Evolutionary conservation across 2,329 filamentous ascomycete species (phyloP), one percentile per base, ranked within the genome.

Genomic region (Chaetomiaceae sp.): DNA sequence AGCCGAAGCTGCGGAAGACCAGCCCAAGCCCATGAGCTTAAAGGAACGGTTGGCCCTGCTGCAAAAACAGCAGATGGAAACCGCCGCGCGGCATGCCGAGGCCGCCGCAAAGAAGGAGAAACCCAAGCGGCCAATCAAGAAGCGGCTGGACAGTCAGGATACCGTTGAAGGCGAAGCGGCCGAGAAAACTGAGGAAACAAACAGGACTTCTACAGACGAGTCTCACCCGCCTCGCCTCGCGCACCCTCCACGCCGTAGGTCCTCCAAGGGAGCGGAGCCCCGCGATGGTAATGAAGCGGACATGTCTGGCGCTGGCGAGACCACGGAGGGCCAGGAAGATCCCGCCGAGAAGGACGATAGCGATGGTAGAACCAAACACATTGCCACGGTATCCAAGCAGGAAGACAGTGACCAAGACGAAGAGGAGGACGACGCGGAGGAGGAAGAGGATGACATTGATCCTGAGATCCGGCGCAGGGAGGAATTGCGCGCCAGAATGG

Each of bases 1-100:
- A 4, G 76, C 73, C 20, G 78, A 76, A 37, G 82, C 77, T 14
- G 81, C 75, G 5, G 89, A 94, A 51, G 89, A 95, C 38, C 84
- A 89, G 63, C 91, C 92, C 1, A 96, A 97, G 71, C 90, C 91
- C 21, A 88, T 90, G 51, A 96, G 89, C 61, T 70, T 99, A 57
- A 99, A 97, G 71, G 94, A 99, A 69, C 82, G 94, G 57, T 96
- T 99, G 72, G 94, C 94, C 25, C 75, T 96, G 48, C 76, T 99
- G 14, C 94, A 99, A 69, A 92, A 89, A 67, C 90, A 97, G 68
- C 94, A 99, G 70, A 76, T 89, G 67, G 94, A 97, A 66, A 89
- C 94, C 66, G 89, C 91, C 5, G 80, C 86, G 58, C 80, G 91
- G 48, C 87, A 92, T 70, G 87, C 88, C 7, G 89, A 94, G 33